phyloP scores from a whole-genome alignment of 192 early-diverging fungal species.

The Borealophlyctis nickersoniae region DNA sequence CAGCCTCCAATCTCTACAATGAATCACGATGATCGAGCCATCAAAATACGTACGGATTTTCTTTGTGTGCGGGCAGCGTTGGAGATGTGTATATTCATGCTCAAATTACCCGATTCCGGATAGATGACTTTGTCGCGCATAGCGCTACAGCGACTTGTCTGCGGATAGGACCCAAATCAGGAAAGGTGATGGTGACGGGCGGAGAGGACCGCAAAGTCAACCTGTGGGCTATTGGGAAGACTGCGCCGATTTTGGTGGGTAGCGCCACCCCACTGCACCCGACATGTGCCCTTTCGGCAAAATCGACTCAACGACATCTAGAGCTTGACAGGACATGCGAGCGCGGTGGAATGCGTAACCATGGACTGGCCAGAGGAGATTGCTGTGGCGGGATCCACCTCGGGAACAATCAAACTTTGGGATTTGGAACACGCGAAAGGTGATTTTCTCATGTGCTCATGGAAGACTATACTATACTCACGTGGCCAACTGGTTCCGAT shows the following conservation, averaged over 20 bases:
- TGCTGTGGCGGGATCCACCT: slow-evolving; percentile 49
- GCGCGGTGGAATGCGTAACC: slow-evolving; percentile 47
- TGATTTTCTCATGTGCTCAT: slow-evolving; percentile 21
- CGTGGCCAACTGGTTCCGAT: background rate
- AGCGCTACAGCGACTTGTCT: slow-evolving; percentile 44
- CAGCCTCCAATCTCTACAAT: slow-evolving; percentile 1
- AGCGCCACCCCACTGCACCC: no score
- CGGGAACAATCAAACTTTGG: slow-evolving; percentile 60
- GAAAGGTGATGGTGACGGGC: slow-evolving; percentile 53
- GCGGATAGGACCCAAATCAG: slow-evolving; percentile 53
- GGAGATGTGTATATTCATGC: background rate
- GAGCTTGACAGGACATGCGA: slow-evolving; percentile 45
- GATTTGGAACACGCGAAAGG: slow-evolving; percentile 60
- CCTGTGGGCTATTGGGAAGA: slow-evolving; percentile 56
- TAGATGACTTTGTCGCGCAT: slow-evolving; percentile 50
- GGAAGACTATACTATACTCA: slow-evolving; percentile 6
- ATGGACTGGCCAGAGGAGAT: slow-evolving; percentile 62
- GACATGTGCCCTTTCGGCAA: slow-evolving; percentile 4
- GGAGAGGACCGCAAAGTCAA: slow-evolving; percentile 55
- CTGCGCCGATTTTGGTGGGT: slow-evolving; percentile 43
- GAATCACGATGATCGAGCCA: slow-evolving; percentile 19
- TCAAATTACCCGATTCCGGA: background rate
- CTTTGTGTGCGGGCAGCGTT: background rate
- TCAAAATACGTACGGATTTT: slow-evolving; percentile 13
- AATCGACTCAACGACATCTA: slow-evolving; percentile 12